Base-by-base conservation (phyloP, 1,284 basidiomycete species). In the Rhodotorula sp. region DNA sequence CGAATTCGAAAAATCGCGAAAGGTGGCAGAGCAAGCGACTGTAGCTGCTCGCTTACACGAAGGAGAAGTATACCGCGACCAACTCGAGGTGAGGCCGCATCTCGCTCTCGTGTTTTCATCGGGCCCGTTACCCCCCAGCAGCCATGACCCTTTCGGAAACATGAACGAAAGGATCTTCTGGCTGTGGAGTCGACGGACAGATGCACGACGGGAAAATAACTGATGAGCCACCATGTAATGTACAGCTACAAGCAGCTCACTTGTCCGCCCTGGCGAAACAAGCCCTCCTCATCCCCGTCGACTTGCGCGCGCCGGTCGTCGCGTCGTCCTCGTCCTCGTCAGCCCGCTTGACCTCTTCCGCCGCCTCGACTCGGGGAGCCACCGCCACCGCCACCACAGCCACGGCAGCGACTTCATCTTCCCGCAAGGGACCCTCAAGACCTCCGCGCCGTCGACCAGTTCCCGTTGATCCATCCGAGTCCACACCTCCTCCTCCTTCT, bases 41-140 rank as follows among this genome's bases (percentile, higher is more conserved):
- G 49, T 67, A 4, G 5, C 21, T 0, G 68, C 49, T 2, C 43
- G 60, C 4, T 43, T 58, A 5, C 26, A 58, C 8, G 70, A 74
- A 23, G 73, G 54, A 31, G 70, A 74, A 47, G 54, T 74, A 23
- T 74, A 74, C 57, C 65, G 58, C 23, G 73, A 74, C 58, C 66
- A 74, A 26, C 65, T 74, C 49, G 65, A 72, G 56, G 73, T 74
- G 54, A 31, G 64, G 47, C 21, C 21, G 20, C n/a, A 2, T 3
- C 29, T 29, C 29, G 29, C 29, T 29, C 29, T 29, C 29, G 3
- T 2, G 3, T 2, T 29, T 29, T 29, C 29, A 29, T 29, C 29
- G 2, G 29, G 29, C 29, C 29, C 3, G 29, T 29, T 29, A n/a
- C n/a, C 29, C 29, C 29, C 29, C 29, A 29, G 29, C 29, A 29